Evolutionary conservation across 1,284 basidiomycete species (phyloP), one percentile per base, ranked within the genome.

Genomic region (Sparassis latifolia): DNA sequence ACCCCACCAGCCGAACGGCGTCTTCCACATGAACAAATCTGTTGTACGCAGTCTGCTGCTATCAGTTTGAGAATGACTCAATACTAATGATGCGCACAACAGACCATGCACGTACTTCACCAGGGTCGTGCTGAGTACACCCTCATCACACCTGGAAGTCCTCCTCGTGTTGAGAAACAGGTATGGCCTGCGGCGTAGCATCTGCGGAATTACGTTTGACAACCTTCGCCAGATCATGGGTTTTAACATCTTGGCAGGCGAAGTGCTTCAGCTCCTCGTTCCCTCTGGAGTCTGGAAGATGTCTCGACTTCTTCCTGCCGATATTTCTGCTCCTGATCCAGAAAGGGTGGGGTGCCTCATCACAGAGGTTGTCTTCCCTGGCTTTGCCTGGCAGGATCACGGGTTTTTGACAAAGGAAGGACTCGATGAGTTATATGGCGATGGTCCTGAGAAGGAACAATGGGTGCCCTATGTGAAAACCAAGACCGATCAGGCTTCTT

Each of bases 101-200:
- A 78, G 75, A 78, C 73, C 3, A 74, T 76, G 62, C 76, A 78
- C 53, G 67, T 74, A 27, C 67, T 71, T 10, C 76, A 79, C 55
- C 69, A 74, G 48, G 76, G 75, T 2, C 70, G 75, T 4, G 72
- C 69, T 1, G 69, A 72, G 50, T 78, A 79, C 58, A 77, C 72
- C 1, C 66, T 79, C 40, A 73, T 78, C 37, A 59, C 61, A 2
- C 67, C 68, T 0, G 60, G 58, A 6, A 65, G 47, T 31, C 67
- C 68, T 2, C 67, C 70, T 0, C 63, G 53, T 10, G 59, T 76
- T 33, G 72, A 75, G 56, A 67, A 59, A 42, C 67, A 66, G 47
- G 63, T 74, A 3, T n/a, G 57, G 39, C 35, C 9, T 10, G 12
- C 38, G 35, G 37, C 33, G 33, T 6, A 1, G 20, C 40, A 37